Conservation (phyloP, 169 alveolate species). For the Plasmodium billcollinsi region DNA sequence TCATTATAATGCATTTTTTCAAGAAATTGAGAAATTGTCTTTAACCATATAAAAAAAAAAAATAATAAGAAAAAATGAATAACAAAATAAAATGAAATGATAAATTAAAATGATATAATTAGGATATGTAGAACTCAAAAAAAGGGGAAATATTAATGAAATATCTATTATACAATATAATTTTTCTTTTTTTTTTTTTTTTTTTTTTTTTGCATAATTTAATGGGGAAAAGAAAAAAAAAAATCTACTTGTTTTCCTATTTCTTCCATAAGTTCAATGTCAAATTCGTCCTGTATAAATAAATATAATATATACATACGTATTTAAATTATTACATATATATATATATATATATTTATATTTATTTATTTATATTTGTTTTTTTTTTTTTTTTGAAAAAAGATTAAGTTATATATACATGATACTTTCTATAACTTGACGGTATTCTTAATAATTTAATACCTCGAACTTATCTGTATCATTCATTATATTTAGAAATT, state of each 20-base stretch:
- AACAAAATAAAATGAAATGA: no score
- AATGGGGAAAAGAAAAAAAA: not conserved
- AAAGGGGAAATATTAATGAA: no score
- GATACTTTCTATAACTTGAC: not conserved
- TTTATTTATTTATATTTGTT: no score
- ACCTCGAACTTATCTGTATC: constrained; percentile 70
- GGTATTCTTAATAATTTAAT: not conserved
- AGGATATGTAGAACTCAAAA: no score
- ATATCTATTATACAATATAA: no score
- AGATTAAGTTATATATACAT: not conserved
- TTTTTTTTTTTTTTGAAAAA: not conserved
- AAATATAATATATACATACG: not conserved
- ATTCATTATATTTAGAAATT: constrained; percentile 15
- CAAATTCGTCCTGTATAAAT: constrained; percentile 78
- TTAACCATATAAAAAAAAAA: not conserved
- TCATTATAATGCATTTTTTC: constrained; percentile 80
- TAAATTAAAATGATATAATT: no score
- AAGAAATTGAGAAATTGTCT: constrained; percentile 80
- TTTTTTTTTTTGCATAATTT: not conserved
- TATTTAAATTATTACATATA: not conserved
- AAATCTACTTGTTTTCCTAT: constrained; percentile 79
- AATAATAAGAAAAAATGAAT: no score
- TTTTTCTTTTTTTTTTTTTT: no score
- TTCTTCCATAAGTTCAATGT: constrained; percentile 81
- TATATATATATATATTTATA: no score